Conservation (phyloP, 1,139 yeast species). For the Sugiyamaella neomexicana region DNA sequence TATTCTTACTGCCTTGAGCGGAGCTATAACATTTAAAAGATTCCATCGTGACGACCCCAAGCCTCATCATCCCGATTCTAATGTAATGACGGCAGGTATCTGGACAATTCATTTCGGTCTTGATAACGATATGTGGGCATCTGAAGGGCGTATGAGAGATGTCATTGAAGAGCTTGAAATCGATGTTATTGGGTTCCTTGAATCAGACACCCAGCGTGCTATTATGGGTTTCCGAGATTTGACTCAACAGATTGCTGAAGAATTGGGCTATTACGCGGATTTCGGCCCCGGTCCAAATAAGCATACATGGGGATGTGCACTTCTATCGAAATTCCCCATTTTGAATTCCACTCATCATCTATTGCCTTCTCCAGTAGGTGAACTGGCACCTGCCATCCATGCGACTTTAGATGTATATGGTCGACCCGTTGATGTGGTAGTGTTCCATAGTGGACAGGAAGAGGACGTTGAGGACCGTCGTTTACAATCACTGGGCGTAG, state of each 20-base stretch:
- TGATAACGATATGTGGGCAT: slow-evolving; percentile 98
- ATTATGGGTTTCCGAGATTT: slow-evolving; percentile 94
- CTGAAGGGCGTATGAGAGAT: slow-evolving; percentile 85
- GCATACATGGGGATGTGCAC: slow-evolving; percentile 97
- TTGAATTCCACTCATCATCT: slow-evolving; percentile 85
- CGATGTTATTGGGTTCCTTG: slow-evolving; percentile 87
- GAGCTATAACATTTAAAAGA: slow-evolving; percentile 55
- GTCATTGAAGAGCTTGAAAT: slow-evolving; percentile 81
- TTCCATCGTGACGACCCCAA: slow-evolving; percentile 57
- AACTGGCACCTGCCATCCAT: slow-evolving; percentile 95
- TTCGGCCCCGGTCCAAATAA: slow-evolving; percentile 98
- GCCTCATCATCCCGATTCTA: slow-evolving; percentile 77
- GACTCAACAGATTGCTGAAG: slow-evolving; percentile 89
- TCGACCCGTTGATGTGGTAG: slow-evolving; percentile 80
- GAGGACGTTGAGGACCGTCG: slow-evolving; percentile 94
- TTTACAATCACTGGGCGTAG: slow-evolving; percentile 74
- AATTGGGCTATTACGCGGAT: slow-evolving; percentile 90
- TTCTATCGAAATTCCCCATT: slow-evolving; percentile 92
- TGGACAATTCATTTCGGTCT: slow-evolving; percentile 98
- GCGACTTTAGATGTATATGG: slow-evolving; percentile 94
- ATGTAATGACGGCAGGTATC: slow-evolving; percentile 86
- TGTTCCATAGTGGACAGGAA: slow-evolving; percentile 97
- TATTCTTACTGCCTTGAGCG: slow-evolving; percentile 37
- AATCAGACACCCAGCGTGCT: slow-evolving; percentile 89
- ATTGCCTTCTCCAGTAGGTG: slow-evolving; percentile 95